A percentile compares a stretch with the other conserved stretches of the same genome.
Conservation (phyloP, 2,329 filamentous ascomycete genomes). For the Xylaria arbuscula region DNA sequence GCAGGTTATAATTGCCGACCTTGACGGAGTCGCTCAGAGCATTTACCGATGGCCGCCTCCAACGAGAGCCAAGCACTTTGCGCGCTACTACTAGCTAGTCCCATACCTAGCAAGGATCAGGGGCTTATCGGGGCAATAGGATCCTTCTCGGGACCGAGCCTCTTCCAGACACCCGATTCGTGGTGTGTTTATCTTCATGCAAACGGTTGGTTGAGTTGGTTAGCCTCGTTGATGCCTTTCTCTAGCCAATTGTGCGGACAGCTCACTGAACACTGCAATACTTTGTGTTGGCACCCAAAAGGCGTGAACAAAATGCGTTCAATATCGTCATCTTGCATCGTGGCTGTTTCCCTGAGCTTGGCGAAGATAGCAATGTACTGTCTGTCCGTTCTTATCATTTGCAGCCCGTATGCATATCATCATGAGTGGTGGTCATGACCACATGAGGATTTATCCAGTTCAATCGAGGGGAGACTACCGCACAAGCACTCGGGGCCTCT, state of each 20-base stretch:
- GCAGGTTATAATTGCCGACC: slow-evolving; percentile 30
- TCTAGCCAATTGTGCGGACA: neutral
- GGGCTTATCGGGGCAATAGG: slow-evolving; percentile 11
- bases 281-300: neutral
- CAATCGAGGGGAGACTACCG: neutral
- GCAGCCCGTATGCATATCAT: neutral
- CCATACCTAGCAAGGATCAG: neutral
- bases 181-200: neutral
- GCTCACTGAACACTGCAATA: neutral
- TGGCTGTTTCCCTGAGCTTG: neutral
- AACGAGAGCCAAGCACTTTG: neutral
- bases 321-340: neutral
- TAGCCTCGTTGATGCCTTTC: neutral
- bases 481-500: neutral
- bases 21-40: slow-evolving; percentile 1
- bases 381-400: neutral
- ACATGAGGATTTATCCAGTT: neutral
- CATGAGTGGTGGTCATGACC: neutral
- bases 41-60: slow-evolving; percentile 30
- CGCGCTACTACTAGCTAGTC: neutral
- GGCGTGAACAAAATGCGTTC: neutral
- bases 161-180: slow-evolving; percentile 14
- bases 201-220: slow-evolving; percentile 7
- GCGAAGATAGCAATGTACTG: neutral
- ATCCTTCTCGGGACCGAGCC: slow-evolving; percentile 33